Percentiles rank a stretch among this genome's conserved stretches.
Evolutionary conservation across 1,284 basidiomycete genomes (phyloP).

Genomic region (Irpex sp.): DNA sequence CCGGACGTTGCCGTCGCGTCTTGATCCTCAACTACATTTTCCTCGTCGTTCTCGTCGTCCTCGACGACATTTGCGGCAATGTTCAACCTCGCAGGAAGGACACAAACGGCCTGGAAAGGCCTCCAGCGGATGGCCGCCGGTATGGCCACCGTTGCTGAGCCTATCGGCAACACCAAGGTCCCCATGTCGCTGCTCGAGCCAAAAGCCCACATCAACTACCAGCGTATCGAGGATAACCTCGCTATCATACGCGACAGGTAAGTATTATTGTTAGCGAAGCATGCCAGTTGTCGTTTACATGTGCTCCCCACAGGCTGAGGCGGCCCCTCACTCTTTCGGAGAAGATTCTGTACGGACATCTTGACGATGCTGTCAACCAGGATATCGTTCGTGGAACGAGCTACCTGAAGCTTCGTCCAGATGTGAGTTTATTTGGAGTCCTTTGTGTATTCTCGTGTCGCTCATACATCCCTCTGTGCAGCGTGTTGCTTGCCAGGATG

Average conservation of each 20-base stretch:
- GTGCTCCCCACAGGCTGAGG: conserved; percentile 58
- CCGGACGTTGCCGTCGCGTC: conserved; percentile 13
- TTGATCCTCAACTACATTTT: conserved; percentile 16
- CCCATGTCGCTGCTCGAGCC: conserved; percentile 89
- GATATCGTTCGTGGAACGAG: conserved; percentile 86
- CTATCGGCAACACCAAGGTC: conserved; percentile 89
- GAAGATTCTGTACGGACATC: conserved; percentile 98
- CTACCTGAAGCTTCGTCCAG: conserved; percentile 94
- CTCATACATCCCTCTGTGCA: conserved; percentile 30
- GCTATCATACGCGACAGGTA: conserved; percentile 78
- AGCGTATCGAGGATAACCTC: conserved; percentile 95
- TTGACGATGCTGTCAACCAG: conserved; percentile 90
- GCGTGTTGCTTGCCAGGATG: conserved; percentile 99
- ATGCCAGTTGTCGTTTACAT: background rate
- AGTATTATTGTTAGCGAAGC: conserved; percentile 26
- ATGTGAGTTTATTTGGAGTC: conserved; percentile 54
- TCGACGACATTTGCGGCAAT: conserved; percentile 44
- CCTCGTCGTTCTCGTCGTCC: conserved; percentile 28
- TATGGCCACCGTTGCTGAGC: conserved; percentile 72
- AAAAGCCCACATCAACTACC: conserved; percentile 93
- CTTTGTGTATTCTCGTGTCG: conserved; percentile 3
- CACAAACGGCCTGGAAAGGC: conserved; percentile 54
- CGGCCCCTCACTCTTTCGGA: conserved; percentile 95
- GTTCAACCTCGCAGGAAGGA: conserved; percentile 62
- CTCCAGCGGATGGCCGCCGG: conserved; percentile 61